Base-by-base conservation (phyloP, 1,284 basidiomycete species). In the Ustilago shanxiensis region DNA sequence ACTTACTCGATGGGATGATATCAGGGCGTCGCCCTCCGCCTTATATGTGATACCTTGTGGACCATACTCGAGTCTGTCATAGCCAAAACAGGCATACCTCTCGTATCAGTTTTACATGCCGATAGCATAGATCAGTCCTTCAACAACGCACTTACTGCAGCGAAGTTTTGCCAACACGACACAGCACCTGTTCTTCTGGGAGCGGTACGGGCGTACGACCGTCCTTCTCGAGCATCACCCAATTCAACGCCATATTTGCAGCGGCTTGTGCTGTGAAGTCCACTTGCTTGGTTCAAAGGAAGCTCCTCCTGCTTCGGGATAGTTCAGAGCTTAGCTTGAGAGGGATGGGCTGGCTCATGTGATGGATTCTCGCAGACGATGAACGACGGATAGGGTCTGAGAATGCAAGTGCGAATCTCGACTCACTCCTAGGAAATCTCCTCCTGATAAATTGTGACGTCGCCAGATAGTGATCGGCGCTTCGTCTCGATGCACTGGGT, bases 191-290 rank as follows among this genome's bases (percentile, higher is more conserved):
- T 58, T 82, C 81, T 11, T 76, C 66, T 28, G 78, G 77, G 10
- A 82, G 72, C 26, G 81, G 81, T 14, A 81, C 54, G 2, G 81
- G 81, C 28, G 57, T 61, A 47, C 60, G 65, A 37, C 76, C 76
- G 4, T 60, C 50, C n/a, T 64, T 60, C 52, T 64, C 77, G 41
- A 80, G 71, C 74, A 77, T 79, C 9, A 78, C 81, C 81, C 81
- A 82, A 56, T 82, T 82, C 56, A 82, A 68, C 22, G 81, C 79
- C 80, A 82, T 82, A 11, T 22, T 62, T 8, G 51, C 60, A 22
- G 20, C 26, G 10, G n/a, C 22, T 7, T 14, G 16, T 20, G 41
- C 41, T n/a, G n/a, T n/a, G n/a, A n/a, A n/a, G n/a, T n/a, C n/a
- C n/a, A n/a, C n/a, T n/a, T n/a, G n/a, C 31, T 11, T 33, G 31